Percentiles rank a stretch among this genome's conserved stretches.
phyloP scores from a whole-genome alignment of 148 eudicot genomes.

The Gaultheria prostrata region DNA sequence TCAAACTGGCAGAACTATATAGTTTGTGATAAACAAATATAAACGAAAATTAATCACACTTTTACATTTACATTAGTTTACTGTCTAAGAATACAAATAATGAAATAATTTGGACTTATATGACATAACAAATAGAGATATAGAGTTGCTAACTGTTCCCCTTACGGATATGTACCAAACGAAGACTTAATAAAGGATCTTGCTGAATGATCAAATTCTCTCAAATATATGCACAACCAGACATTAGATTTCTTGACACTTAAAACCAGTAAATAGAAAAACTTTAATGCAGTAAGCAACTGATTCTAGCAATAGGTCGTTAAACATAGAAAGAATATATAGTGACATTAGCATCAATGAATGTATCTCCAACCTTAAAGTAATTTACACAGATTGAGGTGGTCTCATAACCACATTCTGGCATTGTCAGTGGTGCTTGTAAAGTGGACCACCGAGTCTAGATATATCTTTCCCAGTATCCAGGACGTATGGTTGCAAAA shows the following conservation, averaged over 20 bases:
- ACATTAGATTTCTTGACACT: neutral
- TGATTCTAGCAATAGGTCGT: neutral
- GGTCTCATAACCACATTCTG: conserved; percentile 5
- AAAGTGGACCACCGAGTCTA: neutral
- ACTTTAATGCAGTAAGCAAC: neutral
- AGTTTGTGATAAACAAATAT: neutral
- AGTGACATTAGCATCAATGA: neutral
- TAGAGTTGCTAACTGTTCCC: neutral
- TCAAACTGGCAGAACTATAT: neutral
- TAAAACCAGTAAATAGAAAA: neutral
- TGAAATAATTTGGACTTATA: neutral
- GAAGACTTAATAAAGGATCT: neutral
- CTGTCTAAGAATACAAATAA: neutral
- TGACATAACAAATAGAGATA: neutral
- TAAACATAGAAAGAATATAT: neutral
- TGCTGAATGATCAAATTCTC: neutral
- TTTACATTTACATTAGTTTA: neutral
- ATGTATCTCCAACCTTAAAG: neutral
- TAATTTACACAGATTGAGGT: neutral
- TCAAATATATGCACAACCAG: neutral
- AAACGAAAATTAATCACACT: too few species aligned
- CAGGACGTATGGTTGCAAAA: neutral
- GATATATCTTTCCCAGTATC: neutral
- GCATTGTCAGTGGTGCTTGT: neutral
- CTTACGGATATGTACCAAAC: neutral